Evolutionary conservation across 78 protist genomes (phyloP), one percentile per base, ranked within the genome.

Genomic region (Bodo saltans): DNA sequence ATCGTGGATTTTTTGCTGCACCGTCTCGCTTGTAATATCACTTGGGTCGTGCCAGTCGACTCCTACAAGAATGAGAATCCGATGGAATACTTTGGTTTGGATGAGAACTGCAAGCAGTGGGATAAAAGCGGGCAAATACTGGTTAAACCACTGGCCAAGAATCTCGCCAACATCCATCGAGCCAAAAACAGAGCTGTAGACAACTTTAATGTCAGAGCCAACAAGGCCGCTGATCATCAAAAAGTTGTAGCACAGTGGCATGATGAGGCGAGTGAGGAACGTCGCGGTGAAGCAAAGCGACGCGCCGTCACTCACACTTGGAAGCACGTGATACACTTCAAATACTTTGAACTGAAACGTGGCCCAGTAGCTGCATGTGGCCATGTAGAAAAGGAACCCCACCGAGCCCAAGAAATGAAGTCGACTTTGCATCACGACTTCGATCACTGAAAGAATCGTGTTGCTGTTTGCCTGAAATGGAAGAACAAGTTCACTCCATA

Each of bases 221-320:
- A 12, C 53, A 23, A 76, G 69, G 39, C 25, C 72, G 69, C 53
- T 2, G 25, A 76, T 1, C 69, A 27, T 37, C 40, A 76, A 12
- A 23, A 76, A 76, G 37, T 30, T 32, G 69, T 67, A 76, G 69
- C 81, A 76, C 23, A 76, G 81, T 3, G 81, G 81, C 29, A 76
- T 33, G 69, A 76, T 76, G 69, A 76, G 12, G 34, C 81, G 40
- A 38, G 39, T 29, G 25, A 76, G 25, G 69, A 76, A 76, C 47
- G 60, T 40, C 27, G 69, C 70, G 29, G 81, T 39, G 41, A 76
- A 76, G 12, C 81, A 76, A 25, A 76, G 69, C 34, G 12, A 30
- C 25, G 81, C 81, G 2, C 32, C 41, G 34, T 33, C 28, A 3
- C 47, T 34, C 17, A 37, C 4, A 3, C 28, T 17, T 35, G 81